These are phyloP conservation scores for Fusarium verrucosum DNA, from an alignment of 2,329 filamentous ascomycete genomes.

Conservation along the genomic window DNA sequence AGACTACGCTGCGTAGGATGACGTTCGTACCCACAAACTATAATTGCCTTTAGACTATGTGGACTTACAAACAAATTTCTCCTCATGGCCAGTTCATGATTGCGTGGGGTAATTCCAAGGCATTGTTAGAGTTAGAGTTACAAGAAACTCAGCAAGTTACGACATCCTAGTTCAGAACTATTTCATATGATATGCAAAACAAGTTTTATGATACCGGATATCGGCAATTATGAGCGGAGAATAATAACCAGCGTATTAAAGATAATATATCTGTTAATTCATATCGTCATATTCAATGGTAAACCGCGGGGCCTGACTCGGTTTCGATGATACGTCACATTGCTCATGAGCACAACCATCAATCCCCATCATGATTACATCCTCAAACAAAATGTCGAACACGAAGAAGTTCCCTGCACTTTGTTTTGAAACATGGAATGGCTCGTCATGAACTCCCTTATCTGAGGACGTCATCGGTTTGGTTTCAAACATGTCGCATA, in stretches of 20 bases:
- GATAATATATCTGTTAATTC: not conserved
- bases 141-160: not conserved
- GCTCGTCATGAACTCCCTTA: not conserved
- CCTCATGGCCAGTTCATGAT: not conserved
- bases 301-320: not conserved
- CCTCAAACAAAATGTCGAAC: not conserved
- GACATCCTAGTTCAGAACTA: not conserved
- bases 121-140: not conserved
- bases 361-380: not conserved
- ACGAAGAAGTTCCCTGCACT: not conserved
- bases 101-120: not conserved
- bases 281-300: not conserved
- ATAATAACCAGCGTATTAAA: not conserved
- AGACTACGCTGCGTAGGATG: constrained; percentile 1
- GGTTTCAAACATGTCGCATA: not conserved
- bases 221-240: not conserved
- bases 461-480: not conserved
- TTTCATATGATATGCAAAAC: not conserved
- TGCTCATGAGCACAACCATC: not conserved
- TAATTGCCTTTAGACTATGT: not conserved
- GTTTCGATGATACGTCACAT: not conserved
- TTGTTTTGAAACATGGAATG: not conserved
- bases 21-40: constrained; percentile 22
- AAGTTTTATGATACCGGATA: not conserved
- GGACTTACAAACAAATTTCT: not conserved